Base-by-base conservation (phyloP, 495 filamentous ascomycete species). In the Annulohypoxylon bovei region DNA sequence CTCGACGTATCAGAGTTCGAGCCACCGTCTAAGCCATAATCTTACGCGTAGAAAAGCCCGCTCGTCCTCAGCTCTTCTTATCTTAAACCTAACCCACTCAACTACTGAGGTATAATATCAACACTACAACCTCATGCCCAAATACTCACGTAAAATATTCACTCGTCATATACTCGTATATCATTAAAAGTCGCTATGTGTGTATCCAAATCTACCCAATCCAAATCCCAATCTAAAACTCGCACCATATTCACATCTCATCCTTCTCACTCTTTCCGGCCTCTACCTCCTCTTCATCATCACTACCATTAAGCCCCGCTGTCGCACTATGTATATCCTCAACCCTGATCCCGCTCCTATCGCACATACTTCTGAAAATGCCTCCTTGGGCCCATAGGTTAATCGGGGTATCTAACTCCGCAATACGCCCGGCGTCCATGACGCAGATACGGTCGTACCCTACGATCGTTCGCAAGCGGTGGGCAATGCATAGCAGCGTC, bases 371-470 rank as follows among this genome's bases (percentile, higher is more conserved):
- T 67, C 91, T 86, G 76, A 97, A 98, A 20, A 95, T 93, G 0
- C 94, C 90, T 6, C 84, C 88, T 42, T 84, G 74, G 52, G 74
- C 62, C 85, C 88, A 98, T 65, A 99, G 79, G 18, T 80, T 80
- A 49, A 89, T 57, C 25, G 95, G 95, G n/a, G 86, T 80, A 56
- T 90, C 95, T 72, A 97, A 82, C 84, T 98, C 94, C 1, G 90
- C 92, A 70, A 99, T 97, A 35, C 80, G 78, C 0, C 95, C 95
- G 30, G 88, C 85, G 64, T 97, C 95, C 94, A 99, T 97, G 33
- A 99, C 95, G 64, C 92, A 94, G 69, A 99, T 97, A 6, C 94
- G 87, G 76, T 99, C 95, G 74, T 98, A 98, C n/a, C 89, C 87
- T 65, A 97, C 90, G 65, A 98, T 96, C 0, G 95, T 97, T 65